Base-by-base conservation (phyloP, 2,329 filamentous ascomycete species). In the Clathrospora elynae region DNA sequence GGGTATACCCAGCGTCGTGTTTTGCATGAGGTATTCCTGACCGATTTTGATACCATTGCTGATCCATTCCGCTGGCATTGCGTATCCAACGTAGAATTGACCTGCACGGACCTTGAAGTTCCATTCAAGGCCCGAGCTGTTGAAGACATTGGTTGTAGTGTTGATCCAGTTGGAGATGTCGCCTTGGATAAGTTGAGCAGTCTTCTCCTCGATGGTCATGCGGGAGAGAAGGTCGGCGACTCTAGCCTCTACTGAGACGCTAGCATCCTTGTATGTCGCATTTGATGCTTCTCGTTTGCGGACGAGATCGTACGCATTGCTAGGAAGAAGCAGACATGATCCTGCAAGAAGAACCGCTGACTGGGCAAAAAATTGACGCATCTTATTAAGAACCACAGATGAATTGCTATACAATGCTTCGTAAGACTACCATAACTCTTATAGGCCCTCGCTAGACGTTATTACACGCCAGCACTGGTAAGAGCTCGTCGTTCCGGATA, bases 161-260 rank as follows among this genome's bases (percentile, higher is more conserved):
- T 89, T 83, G 66, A 90, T 78, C 82, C 85, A 90, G 62, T 88
- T 88, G 5, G 79, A 77, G 47, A 90, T 77, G 59, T 90, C 87
- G 33, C 86, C 78, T 72, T 76, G 73, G 34, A 76, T 67, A n/a
- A 76, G 73, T 64, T 90, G 87, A 1, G 84, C 78, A 30, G 82
- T 79, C 71, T 90, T 90, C 46, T 90, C 87, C 59, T 86, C 77
- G 40, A 88, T 78, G 0, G 84, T 88, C 87, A 90, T 90, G 16
- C 83, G 80, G 9, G 79, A 79, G 37, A 90, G 70, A 4, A 90
- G 76, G 63, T 90, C 86, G 7, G 78, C 66, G 8, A 90, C 79
- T 46, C 87, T 77, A 35, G 78, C 79, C 36, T 87, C 82, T 10
- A 88, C 73, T 6, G 81, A 71, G 5, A 83, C 80, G 42, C 74